These are phyloP conservation scores for Sclerotinia spermophila DNA, from an alignment of 2,329 filamentous ascomycete species.

Conservation along the genomic window DNA sequence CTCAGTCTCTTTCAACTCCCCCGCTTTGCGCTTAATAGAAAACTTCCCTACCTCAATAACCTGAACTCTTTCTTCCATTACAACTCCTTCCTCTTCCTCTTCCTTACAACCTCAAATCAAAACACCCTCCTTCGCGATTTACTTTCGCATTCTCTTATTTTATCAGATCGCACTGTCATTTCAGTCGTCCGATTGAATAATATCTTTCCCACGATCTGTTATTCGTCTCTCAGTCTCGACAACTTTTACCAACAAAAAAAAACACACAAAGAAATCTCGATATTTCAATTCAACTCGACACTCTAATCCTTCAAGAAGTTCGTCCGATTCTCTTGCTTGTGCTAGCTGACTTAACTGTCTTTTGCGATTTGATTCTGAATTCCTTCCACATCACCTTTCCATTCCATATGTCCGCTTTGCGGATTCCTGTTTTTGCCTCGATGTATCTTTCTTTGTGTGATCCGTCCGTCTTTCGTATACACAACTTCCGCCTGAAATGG, in stretches of 20 bases:
- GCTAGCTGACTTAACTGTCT: conserved; percentile 33
- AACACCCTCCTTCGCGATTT: not conserved
- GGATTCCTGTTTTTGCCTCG: conserved; percentile 37
- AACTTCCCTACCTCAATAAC: conserved; percentile 20
- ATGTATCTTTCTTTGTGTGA: conserved; percentile 39
- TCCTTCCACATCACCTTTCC: conserved; percentile 30
- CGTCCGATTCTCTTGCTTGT: conserved; percentile 38
- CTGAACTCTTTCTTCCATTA: not conserved
- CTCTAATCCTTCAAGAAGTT: conserved; percentile 36
- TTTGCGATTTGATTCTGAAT: conserved; percentile 23
- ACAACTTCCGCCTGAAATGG: conserved; percentile 35
- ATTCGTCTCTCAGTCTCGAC: not conserved
- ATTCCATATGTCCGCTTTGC: conserved; percentile 33
- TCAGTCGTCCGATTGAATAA: conserved; percentile 32
- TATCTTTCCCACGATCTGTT: conserved; percentile 6
- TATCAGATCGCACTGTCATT: conserved; percentile 34
- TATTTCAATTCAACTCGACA: conserved; percentile 7
- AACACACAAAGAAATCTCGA: conserved; percentile 8
- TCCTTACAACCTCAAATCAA: not conserved
- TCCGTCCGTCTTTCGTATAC: conserved; percentile 34
- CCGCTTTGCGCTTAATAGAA: conserved; percentile 16
- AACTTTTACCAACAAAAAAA: conserved; percentile 9
- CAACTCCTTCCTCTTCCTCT: not conserved
- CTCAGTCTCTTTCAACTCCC: conserved; percentile 12
- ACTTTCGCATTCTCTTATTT: not conserved